These are phyloP conservation scores for Kodamaea anthophila DNA, from an alignment of 1,139 yeast genomes.

Conservation along the genomic window DNA sequence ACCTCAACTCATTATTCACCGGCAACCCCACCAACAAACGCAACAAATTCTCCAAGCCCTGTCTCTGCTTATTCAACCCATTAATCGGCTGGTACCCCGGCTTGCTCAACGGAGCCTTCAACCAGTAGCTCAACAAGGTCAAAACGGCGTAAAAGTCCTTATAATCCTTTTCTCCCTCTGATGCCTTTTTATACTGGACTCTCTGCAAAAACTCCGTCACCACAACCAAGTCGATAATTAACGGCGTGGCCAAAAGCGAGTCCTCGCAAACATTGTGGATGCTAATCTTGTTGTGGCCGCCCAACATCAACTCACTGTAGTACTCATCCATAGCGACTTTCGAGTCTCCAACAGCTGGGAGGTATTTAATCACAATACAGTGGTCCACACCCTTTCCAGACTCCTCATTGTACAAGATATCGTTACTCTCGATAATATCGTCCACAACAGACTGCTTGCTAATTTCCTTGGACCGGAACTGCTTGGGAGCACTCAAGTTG, in stretches of 20 bases:
- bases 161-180: conserved; percentile 37
- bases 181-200: conserved; percentile 63
- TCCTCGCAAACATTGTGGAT: conserved; percentile 97
- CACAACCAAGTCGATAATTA: conserved; percentile 85
- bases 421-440: conserved; percentile 87
- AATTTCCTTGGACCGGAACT: conserved; percentile 92
- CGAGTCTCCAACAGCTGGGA: conserved; percentile 92
- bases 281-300: conserved; percentile 92
- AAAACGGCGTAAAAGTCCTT: conserved; percentile 78
- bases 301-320: conserved; percentile 93
- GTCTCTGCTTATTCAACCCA: conserved; percentile 91
- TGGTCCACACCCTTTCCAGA: conserved; percentile 80
- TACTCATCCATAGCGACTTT: conserved; percentile 99
- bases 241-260: conserved; percentile 88
- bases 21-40: conserved; percentile 89
- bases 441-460: conserved; percentile 91
- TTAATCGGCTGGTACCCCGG: conserved; percentile 88
- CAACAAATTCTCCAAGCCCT: conserved; percentile 84
- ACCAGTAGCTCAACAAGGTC: conserved; percentile 89
- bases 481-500: conserved; percentile 86
- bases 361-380: conserved; percentile 90
- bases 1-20: conserved; percentile 83
- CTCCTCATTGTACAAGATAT: conserved; percentile 77
- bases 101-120: conserved; percentile 91
- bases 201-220: conserved; percentile 87